Base-by-base conservation (phyloP, 352 stramenopile genomes). In the Nothophytophthora sp. region DNA sequence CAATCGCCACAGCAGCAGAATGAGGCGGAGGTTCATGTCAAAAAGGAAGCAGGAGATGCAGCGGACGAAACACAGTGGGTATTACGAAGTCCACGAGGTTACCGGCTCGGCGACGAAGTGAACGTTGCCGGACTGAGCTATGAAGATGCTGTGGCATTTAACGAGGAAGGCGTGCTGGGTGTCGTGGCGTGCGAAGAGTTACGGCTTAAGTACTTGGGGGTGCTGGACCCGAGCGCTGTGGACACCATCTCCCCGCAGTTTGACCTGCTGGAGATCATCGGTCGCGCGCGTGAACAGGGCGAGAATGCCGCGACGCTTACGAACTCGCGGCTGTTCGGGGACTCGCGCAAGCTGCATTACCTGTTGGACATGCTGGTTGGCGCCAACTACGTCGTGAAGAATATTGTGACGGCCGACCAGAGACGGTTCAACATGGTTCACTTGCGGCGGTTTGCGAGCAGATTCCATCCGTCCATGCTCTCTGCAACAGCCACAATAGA, bases 351-450 rank as follows among this genome's bases (percentile, higher is more conserved):
- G 50, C 60, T 92, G 6, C 81, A 95, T 39, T 92, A 95, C 51
- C 50, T 91, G n/a, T 60, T 95, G 16, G 81, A 95, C 46, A 64
- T 89, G 50, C 55, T 95, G n/a, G 68, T 92, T 34, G 76, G 52
- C 24, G 60, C 56, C 16, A 75, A 73, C 8, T 78, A 79, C 34
- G 67, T 90, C 20, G 67, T 71, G 15, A 95, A 95, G 50, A 90
- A 90, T 38, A 92, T 92, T 30, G 66, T 94, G 33, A 82, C 69
- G 6, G 60, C 80, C 20, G 65, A 88, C 10, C 73, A 81, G 15
- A 68, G 67, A 39, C 73, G 84, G 20, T 95, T 92, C 64, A 95
- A 92, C 25, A 90, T 92, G 13, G 54, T 95, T 27, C 81, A 95
- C 30, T 63, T 95, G 35, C 67, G 63, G 36, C 77, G 81, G 7